Evolutionary conservation across 2,329 filamentous ascomycete genomes (phyloP).

Genomic region (Ophiostoma quercus): DNA sequence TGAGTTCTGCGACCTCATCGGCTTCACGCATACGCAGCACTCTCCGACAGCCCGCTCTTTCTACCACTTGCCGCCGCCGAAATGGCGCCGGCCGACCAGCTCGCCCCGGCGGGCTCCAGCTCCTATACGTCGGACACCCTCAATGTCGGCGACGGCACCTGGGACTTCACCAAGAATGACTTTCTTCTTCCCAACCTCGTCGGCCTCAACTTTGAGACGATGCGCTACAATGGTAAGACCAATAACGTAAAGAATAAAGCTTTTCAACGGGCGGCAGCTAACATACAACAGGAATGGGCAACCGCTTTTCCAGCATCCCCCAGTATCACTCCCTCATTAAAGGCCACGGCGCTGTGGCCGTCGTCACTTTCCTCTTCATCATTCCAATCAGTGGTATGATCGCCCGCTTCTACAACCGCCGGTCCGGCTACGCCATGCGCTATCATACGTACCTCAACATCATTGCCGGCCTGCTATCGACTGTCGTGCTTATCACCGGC

Average conservation of each 20-base stretch:
- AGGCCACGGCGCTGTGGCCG: conserved; percentile 67
- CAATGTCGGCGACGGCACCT: conserved; percentile 75
- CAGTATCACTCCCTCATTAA: conserved; percentile 67
- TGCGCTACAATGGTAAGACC: conserved; percentile 71
- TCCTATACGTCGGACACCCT: conserved; percentile 70
- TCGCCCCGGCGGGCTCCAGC: conserved; percentile 66
- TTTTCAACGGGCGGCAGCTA: not conserved
- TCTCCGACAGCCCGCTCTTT: not conserved
- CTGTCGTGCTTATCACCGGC: conserved; percentile 67
- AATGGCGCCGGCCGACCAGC: conserved; percentile 56
- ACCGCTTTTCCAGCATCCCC: conserved; percentile 63
- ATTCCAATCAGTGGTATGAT: conserved; percentile 69
- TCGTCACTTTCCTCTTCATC: conserved; percentile 67
- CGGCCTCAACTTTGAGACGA: conserved; percentile 73
- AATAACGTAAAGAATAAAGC: not conserved
- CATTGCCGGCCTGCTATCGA: conserved; percentile 60
- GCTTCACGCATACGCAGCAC: not conserved
- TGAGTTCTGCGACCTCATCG: not conserved
- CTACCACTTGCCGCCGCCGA: conserved; percentile 38
- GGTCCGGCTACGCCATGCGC: conserved; percentile 56
- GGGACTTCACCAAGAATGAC: conserved; percentile 70
- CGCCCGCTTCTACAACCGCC: conserved; percentile 63
- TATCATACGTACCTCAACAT: conserved; percentile 72
- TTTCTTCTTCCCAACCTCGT: conserved; percentile 74
- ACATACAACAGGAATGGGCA: conserved; percentile 64